Percentiles rank a stretch among this genome's conserved stretches.
Evolutionary conservation across 208 protist species (phyloP).

Genomic region (Angomonas ambiguus): DNA sequence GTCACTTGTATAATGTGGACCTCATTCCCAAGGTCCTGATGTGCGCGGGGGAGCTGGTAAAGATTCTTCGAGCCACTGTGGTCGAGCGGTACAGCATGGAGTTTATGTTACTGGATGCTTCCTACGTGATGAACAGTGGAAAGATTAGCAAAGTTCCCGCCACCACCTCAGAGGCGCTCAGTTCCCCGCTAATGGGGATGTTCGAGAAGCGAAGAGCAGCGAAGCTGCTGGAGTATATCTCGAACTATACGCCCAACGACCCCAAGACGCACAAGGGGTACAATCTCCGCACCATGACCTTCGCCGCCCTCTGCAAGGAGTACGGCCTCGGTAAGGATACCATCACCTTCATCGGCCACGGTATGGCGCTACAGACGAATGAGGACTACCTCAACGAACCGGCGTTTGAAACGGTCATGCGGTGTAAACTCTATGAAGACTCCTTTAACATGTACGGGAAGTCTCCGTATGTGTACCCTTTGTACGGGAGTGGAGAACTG

Average conservation of each 20-base stretch:
- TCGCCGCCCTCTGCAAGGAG: conserved; percentile 94
- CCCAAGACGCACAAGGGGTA: conserved; percentile 91
- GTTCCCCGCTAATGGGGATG: conserved; percentile 95
- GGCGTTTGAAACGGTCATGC: conserved; percentile 90
- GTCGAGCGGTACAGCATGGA: conserved; percentile 98
- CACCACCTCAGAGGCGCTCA: conserved; percentile 95
- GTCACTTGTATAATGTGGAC: conserved; percentile 98
- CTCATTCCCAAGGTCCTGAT: conserved; percentile 99
- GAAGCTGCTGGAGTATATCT: conserved; percentile 93
- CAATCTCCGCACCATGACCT: conserved; percentile 86
- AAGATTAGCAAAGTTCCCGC: conserved; percentile 98
- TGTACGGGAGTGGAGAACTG: conserved; percentile 99
- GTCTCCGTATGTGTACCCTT: conserved; percentile 99
- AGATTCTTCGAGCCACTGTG: conserved; percentile 97
- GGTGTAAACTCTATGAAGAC: conserved; percentile 95
- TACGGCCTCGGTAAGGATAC: conserved; percentile 94
- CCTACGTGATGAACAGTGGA: conserved; percentile 94
- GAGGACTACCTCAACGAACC: conserved; percentile 94
- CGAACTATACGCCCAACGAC: conserved; percentile 84
- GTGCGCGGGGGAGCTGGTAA: conserved; percentile 95
- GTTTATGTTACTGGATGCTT: conserved; percentile 98
- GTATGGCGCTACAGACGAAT: conserved; percentile 86
- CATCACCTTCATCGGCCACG: conserved; percentile 98
- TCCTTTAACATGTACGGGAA: conserved; percentile 93
- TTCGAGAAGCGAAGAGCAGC: conserved; percentile 96